Evolutionary conservation across 371 early-diverging fungal genomes (phyloP).

Genomic region (Mucor saturninus): DNA sequence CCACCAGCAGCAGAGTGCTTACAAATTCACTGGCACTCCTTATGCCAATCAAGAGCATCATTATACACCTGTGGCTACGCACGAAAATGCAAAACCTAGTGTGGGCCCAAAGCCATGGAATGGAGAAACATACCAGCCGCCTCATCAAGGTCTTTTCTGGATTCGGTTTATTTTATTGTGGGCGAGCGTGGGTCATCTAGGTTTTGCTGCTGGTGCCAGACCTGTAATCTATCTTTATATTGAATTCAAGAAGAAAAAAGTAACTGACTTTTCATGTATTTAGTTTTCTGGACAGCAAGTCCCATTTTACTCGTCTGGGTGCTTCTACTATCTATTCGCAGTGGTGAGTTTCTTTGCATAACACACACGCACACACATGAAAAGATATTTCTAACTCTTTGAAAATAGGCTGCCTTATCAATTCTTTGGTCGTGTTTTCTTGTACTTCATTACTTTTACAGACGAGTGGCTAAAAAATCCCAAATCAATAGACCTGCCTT

Average conservation of each 20-base stretch:
- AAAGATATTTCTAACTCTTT: too few relatives aligned
- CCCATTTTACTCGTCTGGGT: conserved; percentile 41
- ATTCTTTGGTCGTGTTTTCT: conserved; percentile 48
- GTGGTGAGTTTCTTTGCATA: conserved; percentile 32
- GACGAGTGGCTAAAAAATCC: conserved; percentile 38
- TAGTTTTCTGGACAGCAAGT: conserved; percentile 40
- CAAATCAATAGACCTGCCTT: conserved; percentile 53
- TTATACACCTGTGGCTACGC: background rate
- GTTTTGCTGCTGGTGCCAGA: conserved; percentile 54
- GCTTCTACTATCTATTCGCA: conserved; percentile 48
- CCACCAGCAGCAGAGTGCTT: conserved; percentile 17
- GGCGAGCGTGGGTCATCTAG: conserved; percentile 45
- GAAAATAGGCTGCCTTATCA: conserved; percentile 45
- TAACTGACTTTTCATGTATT: background rate
- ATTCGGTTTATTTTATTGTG: conserved; percentile 42
- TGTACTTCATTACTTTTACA: conserved; percentile 45
- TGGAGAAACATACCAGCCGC: conserved; percentile 29
- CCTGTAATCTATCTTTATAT: conserved; percentile 30
- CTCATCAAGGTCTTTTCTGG: conserved; percentile 33
- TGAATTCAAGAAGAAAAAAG: too few relatives aligned
- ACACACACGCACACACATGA: too few relatives aligned
- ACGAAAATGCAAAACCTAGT: background rate
- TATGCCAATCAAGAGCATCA: conserved; percentile 26
- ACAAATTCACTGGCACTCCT: conserved; percentile 32
- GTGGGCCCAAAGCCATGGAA: conserved; percentile 15